Evolutionary conservation across 345 rosid genomes (phyloP).

Genomic region (Brassica incana): DNA sequence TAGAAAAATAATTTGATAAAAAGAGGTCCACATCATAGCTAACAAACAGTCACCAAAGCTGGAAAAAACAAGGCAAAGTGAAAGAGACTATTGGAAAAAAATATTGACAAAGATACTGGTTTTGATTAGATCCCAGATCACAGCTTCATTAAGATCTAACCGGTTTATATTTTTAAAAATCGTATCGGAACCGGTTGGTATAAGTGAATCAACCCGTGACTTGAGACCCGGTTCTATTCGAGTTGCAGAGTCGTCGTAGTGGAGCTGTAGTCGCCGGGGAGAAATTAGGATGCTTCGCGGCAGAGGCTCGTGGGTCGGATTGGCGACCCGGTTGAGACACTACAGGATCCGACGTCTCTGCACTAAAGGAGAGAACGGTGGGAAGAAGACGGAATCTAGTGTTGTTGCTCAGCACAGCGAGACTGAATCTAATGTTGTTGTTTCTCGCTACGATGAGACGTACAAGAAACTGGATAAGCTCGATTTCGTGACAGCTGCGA

Average conservation of each 20-base stretch:
- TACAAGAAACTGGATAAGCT: constrained; percentile 70
- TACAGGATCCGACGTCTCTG: constrained; percentile 36
- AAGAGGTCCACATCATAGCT: constrained; percentile 21
- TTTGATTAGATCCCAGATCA: not conserved
- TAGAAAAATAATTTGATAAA: not conserved
- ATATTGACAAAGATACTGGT: constrained; percentile 17
- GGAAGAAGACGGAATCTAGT: constrained; percentile 42
- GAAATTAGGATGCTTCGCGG: constrained; percentile 48
- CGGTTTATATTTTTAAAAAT: not conserved
- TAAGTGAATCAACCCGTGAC: not conserved
- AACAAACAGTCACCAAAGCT: constrained; percentile 22
- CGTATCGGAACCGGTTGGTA: not conserved
- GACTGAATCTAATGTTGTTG: constrained; percentile 46
- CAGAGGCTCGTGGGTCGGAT: constrained; percentile 39
- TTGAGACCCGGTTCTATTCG: not conserved
- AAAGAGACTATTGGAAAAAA: constrained; percentile 23
- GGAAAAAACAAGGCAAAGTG: constrained; percentile 7
- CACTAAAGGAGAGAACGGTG: constrained; percentile 30
- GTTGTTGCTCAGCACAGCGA: constrained; percentile 47
- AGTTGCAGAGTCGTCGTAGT: constrained; percentile 2
- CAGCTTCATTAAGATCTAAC: not conserved
- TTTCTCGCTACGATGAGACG: constrained; percentile 52
- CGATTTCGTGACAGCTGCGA: constrained; percentile 74
- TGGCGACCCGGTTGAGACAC: constrained; percentile 33
- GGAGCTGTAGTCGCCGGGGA: constrained; percentile 21